A percentile compares a stretch with the other conserved stretches of the same genome.
Evolutionary conservation across 306 rosid species (phyloP).

Genomic region (Quercus robur): DNA sequence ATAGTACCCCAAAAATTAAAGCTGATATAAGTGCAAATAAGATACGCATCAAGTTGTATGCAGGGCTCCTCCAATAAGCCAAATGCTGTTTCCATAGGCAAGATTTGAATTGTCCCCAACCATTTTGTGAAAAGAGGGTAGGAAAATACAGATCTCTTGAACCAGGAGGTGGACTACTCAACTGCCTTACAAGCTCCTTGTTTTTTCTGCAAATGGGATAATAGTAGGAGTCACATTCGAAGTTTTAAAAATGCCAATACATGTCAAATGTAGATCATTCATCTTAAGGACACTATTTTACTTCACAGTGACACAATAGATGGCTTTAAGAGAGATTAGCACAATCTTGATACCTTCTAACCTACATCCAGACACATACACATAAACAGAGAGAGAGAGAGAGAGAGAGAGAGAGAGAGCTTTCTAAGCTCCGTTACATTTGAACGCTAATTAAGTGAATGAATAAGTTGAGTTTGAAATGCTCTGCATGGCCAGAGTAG

Average conservation of each 20-base stretch:
- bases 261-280: background rate
- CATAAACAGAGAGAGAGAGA: background rate
- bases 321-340: no score
- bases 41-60: slow-evolving; percentile 38
- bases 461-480: background rate
- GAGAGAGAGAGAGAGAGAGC: background rate
- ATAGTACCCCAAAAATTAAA: slow-evolving; percentile 26
- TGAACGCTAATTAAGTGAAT: background rate
- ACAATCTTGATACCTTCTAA: no score
- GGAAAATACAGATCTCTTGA: slow-evolving; percentile 51
- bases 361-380: background rate
- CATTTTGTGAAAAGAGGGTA: slow-evolving; percentile 44
- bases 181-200: slow-evolving; percentile 38
- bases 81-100: slow-evolving; percentile 48
- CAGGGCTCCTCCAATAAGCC: slow-evolving; percentile 46
- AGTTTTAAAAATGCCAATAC: no score
- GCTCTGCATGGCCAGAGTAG: background rate
- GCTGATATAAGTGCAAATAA: background rate
- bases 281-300: background rate
- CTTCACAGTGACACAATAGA: background rate
- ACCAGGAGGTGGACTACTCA: slow-evolving; percentile 45
- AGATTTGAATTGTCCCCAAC: slow-evolving; percentile 50
- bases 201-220: slow-evolving; percentile 40
- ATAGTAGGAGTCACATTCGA: background rate
- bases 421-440: background rate